Percentiles rank a stretch among this genome's conserved stretches.
These are phyloP conservation scores for Pseudozyma pruni DNA, from an alignment of 1,284 basidiomycete genomes.

Conservation along the genomic window DNA sequence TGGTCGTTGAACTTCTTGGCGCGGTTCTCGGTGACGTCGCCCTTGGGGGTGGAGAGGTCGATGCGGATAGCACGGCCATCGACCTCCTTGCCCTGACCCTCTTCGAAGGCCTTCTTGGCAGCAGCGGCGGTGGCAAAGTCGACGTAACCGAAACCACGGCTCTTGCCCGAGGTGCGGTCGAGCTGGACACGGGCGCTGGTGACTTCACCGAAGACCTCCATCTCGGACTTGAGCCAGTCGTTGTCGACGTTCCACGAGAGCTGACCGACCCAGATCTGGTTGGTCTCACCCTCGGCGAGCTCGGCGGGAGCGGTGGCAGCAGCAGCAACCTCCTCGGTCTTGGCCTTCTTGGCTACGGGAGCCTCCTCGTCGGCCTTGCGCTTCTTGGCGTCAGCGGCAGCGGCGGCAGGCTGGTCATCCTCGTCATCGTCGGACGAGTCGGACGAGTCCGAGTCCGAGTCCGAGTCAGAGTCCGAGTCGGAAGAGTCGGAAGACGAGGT, in stretches of 20 bases:
- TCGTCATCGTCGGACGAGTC: constrained; percentile 56
- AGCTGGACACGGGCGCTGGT: constrained; percentile 87
- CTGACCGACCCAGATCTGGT: constrained; percentile 89
- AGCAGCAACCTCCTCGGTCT: constrained; percentile 71
- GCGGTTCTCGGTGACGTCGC: constrained; percentile 77
- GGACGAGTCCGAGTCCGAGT: constrained; percentile 32
- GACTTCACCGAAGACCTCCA: constrained; percentile 87
- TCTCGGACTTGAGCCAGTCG: constrained; percentile 92
- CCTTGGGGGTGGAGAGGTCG: constrained; percentile 77
- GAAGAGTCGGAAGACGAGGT: constrained; percentile 27
- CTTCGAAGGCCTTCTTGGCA: constrained; percentile 74
- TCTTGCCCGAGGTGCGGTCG: constrained; percentile 78
- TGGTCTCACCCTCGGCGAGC: constrained; percentile 72
- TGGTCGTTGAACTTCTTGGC: constrained; percentile 76
- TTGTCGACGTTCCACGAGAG: constrained; percentile 98
- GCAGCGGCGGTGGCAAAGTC: constrained; percentile 75
- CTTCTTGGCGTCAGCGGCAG: constrained; percentile 71
- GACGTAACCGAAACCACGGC: constrained; percentile 85
- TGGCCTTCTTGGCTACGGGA: constrained; percentile 82
- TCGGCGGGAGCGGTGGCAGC: constrained; percentile 40
- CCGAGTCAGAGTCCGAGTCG: constrained; percentile 32
- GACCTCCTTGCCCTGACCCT: constrained; percentile 84
- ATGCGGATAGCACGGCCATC: constrained; percentile 90
- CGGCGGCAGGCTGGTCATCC: constrained; percentile 67
- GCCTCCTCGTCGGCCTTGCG: constrained; percentile 83